Conservation (phyloP, 345 rosid species). For the Acer campestre region DNA sequence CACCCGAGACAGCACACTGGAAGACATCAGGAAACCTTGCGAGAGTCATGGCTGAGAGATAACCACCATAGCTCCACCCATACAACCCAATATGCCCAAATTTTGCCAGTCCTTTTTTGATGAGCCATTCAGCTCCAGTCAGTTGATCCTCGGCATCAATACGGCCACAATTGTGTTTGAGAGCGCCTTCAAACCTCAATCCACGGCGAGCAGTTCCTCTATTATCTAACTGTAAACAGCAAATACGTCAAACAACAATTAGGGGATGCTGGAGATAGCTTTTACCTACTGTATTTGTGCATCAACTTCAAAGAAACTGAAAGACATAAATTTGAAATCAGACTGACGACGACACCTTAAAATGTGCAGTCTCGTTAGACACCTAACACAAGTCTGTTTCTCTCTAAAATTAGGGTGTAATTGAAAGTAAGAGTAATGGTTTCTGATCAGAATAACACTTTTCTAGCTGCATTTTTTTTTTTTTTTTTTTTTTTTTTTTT, state of each 20-base stretch:
- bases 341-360: neutral
- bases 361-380: too few relatives aligned
- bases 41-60: constrained; percentile 76
- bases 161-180: constrained; percentile 58
- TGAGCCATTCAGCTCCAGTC: constrained; percentile 83
- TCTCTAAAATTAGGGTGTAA: too few relatives aligned
- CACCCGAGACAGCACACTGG: constrained; percentile 75
- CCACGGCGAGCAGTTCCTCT: constrained; percentile 94
- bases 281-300: neutral
- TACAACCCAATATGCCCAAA: constrained; percentile 70
- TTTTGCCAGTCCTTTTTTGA: constrained; percentile 71
- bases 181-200: constrained; percentile 74
- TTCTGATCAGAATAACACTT: too few relatives aligned
- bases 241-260: neutral
- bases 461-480: too few relatives aligned
- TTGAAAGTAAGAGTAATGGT: too few relatives aligned
- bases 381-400: too few relatives aligned
- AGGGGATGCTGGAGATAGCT: neutral
- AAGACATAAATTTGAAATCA: neutral
- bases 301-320: neutral
- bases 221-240: constrained; percentile 72
- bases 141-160: constrained; percentile 84
- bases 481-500: too few relatives aligned
- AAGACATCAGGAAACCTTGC: constrained; percentile 70
- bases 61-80: constrained; percentile 98